Conservation (phyloP, 2,329 filamentous ascomycete genomes). For the Xylaria sp. region DNA sequence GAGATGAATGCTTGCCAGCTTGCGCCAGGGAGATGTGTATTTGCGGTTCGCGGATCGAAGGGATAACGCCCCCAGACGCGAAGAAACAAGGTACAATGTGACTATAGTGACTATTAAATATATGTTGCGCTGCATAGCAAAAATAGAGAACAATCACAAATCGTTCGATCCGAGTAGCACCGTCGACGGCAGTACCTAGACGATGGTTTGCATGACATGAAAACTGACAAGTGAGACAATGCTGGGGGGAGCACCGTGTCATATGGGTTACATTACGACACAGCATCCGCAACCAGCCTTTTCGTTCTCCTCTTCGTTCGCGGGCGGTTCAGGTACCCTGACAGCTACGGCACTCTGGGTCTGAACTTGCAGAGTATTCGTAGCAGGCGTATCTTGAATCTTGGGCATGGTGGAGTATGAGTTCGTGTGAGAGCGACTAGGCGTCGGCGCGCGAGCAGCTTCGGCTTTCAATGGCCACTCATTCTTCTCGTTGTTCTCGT, state of each 20-base stretch:
- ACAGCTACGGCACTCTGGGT: slow-evolving; percentile 41
- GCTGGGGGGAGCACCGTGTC: slow-evolving; percentile 13
- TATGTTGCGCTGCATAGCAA: slow-evolving; percentile 21
- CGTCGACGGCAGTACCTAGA: not conserved
- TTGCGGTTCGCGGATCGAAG: slow-evolving; percentile 14
- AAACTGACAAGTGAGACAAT: slow-evolving; percentile 8
- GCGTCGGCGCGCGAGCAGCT: slow-evolving; percentile 37
- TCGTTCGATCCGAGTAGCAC: slow-evolving; percentile 2
- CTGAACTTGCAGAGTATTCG: slow-evolving; percentile 39
- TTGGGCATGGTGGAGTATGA: slow-evolving; percentile 61
- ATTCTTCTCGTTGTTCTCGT: slow-evolving; percentile 31
- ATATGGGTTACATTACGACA: slow-evolving; percentile 60
- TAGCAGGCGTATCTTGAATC: slow-evolving; percentile 43
- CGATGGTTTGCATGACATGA: slow-evolving; percentile 2
- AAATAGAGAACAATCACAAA: slow-evolving; percentile 9
- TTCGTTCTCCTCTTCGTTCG: slow-evolving; percentile 46
- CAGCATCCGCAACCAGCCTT: slow-evolving; percentile 64
- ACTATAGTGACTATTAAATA: slow-evolving; percentile 20
- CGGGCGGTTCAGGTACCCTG: slow-evolving; percentile 48
- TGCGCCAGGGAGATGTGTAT: slow-evolving; percentile 2
- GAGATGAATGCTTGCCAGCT: slow-evolving; percentile 7
- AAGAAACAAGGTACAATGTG: slow-evolving; percentile 19
- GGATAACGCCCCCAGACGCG: slow-evolving; percentile 17
- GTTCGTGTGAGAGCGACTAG: slow-evolving; percentile 41
- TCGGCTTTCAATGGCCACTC: slow-evolving; percentile 57